Percentiles rank a stretch among this genome's conserved stretches.
Conservation (phyloP, 345 rosid species). For the Euphorbia pulcherrima region DNA sequence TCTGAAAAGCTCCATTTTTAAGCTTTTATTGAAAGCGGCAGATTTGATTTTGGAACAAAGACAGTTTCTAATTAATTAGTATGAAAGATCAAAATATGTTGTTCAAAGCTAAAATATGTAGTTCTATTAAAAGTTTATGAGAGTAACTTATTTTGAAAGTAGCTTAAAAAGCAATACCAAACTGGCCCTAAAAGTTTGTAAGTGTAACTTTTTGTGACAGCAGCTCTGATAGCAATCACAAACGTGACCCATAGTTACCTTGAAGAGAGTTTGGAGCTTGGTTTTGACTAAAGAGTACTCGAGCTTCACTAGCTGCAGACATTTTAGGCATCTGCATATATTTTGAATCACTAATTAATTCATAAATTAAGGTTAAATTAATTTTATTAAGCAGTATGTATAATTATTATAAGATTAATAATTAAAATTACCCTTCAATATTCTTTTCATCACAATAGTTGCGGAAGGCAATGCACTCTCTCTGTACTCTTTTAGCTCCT, state of each 20-base stretch:
- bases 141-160: neutral
- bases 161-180: too few relatives aligned
- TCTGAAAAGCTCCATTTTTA: too few relatives aligned
- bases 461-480: slow-evolving; percentile 43
- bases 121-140: too few relatives aligned
- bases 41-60: too few relatives aligned
- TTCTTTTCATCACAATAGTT: slow-evolving; percentile 42
- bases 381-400: neutral
- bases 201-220: too few relatives aligned
- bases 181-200: too few relatives aligned
- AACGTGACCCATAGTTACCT: slow-evolving; percentile 39
- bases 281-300: slow-evolving; percentile 50
- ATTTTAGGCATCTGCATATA: slow-evolving; percentile 44
- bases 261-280: slow-evolving; percentile 58
- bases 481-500: slow-evolving; percentile 59
- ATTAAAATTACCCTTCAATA: slow-evolving; percentile 42
- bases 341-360: slow-evolving; percentile 5
- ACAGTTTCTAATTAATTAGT: too few relatives aligned
- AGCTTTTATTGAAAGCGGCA: too few relatives aligned
- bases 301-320: slow-evolving; percentile 52
- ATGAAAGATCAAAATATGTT: too few relatives aligned
- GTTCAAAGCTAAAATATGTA: too few relatives aligned
- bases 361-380: neutral
- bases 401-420: too few relatives aligned
- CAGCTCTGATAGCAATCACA: too few relatives aligned